Evolutionary conservation across 1,284 basidiomycete species (phyloP), one percentile per base, ranked within the genome.

Genomic region (Puccinia horiana): DNA sequence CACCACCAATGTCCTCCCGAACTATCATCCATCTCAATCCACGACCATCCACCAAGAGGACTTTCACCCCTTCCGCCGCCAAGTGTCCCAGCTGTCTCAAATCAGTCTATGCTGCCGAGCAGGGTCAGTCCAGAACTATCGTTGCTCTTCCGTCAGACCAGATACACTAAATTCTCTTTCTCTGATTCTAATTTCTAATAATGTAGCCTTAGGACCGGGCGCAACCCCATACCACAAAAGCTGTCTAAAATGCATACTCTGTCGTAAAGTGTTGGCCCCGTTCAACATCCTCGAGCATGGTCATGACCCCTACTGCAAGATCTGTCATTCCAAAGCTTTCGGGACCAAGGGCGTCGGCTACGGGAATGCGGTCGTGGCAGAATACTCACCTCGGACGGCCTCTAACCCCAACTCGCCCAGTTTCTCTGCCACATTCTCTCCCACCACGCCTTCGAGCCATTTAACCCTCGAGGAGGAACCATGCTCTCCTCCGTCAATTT

Each of bases 311-410:
- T 86, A 84, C 76, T 87, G 86, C 83, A 86, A 85, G 78, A 85
- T 85, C 47, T 87, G 86, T 79, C 86, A 87, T 81, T 83, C 83
- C 35, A 85, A 84, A 61, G 84, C 86, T 74, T 83, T 87, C 1
- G 86, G 86, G 11, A 85, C 85, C 14, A 86, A 86, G n/a, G 86
- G 85, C 49, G 86, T 85, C 23, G 85, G 85, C 2, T 87, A 86
- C 76, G 83, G 84, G 14, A 85, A 84, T 40, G 85, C 86, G 6
- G 86, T 87, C 76, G 76, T 78, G 5, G 76, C 37, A 14, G 76
- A 78, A 69, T 78, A 77, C 26, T 26, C 58, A 3, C 76, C 76
- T 5, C n/a, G 76, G 23, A 44, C 26, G 40, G 29, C 52, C 32
- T 56, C 74, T 2, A 18, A 56, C n/a, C 76, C 61, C 47, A 69